phyloP scores from a whole-genome alignment of 163 green algal genomes.

The Chlorella variabilis region DNA sequence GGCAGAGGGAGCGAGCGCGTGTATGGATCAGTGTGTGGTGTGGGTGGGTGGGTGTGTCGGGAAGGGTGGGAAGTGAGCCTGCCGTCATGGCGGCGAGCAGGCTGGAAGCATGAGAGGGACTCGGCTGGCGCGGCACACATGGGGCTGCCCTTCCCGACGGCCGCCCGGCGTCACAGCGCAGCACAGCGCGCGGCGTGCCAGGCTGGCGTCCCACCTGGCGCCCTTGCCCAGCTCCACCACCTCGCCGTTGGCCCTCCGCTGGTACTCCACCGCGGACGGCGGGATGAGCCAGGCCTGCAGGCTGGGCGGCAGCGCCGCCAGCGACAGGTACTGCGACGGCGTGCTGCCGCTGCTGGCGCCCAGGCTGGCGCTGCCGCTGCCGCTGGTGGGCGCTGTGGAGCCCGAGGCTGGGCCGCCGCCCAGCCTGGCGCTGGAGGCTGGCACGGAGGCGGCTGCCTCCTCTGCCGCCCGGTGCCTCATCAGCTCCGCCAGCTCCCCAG shows the following conservation, averaged over 20 bases:
- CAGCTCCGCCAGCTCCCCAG: background rate
- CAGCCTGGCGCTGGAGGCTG: background rate
- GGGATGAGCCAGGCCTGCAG: slow-evolving; percentile 13
- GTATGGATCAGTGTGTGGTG: no score
- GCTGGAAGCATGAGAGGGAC: background rate
- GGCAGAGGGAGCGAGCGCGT: no score
- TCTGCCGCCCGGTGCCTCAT: background rate
- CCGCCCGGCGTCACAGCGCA: no score
- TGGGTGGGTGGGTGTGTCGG: background rate
- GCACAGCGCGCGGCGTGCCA: no score
- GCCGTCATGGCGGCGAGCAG: background rate
- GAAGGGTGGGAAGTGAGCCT: no score
- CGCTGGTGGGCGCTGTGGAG: background rate
- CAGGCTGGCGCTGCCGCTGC: background rate
- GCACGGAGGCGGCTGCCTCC: background rate
- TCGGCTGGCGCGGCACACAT: no score
- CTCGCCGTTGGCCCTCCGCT: background rate
- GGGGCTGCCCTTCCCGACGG: no score
- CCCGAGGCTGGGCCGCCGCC: background rate
- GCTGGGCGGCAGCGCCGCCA: background rate
- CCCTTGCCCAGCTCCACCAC: background rate
- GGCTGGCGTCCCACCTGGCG: background rate
- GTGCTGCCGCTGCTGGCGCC: no score
- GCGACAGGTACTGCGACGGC: background rate
- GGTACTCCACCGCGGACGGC: background rate